These are phyloP conservation scores for Xerocomellus intermedius DNA, from an alignment of 768 basidiomycete genomes.

Conservation along the genomic window DNA sequence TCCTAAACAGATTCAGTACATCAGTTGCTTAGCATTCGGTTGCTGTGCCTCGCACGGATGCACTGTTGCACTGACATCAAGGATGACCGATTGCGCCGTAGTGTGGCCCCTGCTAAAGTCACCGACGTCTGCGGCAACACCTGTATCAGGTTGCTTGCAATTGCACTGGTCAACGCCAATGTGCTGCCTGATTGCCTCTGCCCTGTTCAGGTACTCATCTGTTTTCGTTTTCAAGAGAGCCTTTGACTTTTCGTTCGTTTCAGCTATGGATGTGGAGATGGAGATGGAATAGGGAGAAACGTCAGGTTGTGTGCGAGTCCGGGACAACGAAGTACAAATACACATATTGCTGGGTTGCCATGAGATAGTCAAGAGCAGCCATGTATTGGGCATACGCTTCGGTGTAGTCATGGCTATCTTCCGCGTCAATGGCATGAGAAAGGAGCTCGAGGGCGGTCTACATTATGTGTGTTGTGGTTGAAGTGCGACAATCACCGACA, in stretches of 20 bases:
- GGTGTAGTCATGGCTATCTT: slow-evolving; percentile 84
- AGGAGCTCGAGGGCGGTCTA: slow-evolving; percentile 85
- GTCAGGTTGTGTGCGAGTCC: neutral
- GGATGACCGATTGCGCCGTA: slow-evolving; percentile 10
- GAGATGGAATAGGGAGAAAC: neutral
- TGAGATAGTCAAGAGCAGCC: slow-evolving; percentile 94
- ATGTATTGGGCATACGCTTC: slow-evolving; percentile 92
- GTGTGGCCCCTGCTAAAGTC: neutral
- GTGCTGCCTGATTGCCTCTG: slow-evolving; percentile 11
- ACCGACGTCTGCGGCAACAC: neutral
- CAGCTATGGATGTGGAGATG: neutral
- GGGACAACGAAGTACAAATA: neutral
- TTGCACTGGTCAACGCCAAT: neutral
- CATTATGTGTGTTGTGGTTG: neutral
- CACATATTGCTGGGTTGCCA: slow-evolving; percentile 88
- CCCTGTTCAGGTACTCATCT: slow-evolving; percentile 20
- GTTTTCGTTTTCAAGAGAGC: slow-evolving; percentile 14
- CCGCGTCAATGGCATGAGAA: slow-evolving; percentile 85
- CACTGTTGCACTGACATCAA: slow-evolving; percentile 12
- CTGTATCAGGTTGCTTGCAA: neutral
- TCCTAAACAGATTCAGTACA: slow-evolving; percentile 36
- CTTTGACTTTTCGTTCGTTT: slow-evolving; percentile 21
- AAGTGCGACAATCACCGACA: neutral
- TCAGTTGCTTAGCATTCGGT: neutral
- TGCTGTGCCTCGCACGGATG: neutral